Conservation (phyloP, 768 basidiomycete genomes). For the Tulasnella calospora region DNA sequence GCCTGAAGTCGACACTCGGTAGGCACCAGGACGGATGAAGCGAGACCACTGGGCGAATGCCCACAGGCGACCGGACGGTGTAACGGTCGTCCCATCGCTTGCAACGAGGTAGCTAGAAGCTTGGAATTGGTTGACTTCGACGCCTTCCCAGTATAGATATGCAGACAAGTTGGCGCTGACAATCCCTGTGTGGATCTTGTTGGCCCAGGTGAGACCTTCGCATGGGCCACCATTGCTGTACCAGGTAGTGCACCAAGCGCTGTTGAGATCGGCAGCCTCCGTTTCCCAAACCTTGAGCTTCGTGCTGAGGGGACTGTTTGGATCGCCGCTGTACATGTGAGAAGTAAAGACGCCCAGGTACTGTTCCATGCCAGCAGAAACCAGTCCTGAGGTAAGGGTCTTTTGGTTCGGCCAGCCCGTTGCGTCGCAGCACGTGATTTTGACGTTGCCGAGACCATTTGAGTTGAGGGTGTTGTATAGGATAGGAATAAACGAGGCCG, state of each 20-base stretch:
- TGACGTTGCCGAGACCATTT: background rate
- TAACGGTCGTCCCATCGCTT: conserved; percentile 2
- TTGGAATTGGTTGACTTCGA: conserved; percentile 14
- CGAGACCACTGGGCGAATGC: conserved; percentile 26
- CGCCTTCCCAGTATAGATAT: conserved; percentile 27
- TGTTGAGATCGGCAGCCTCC: conserved; percentile 23
- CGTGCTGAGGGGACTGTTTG: conserved; percentile 17
- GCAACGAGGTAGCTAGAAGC: conserved; percentile 3
- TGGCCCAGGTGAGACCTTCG: conserved; percentile 7
- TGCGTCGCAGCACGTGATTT: conserved; percentile 27
- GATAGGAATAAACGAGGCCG: conserved; percentile 19
- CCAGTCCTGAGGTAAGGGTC: conserved; percentile 19
- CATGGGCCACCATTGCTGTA: conserved; percentile 1
- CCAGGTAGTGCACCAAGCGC: conserved; percentile 3
- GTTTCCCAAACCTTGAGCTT: conserved; percentile 25
- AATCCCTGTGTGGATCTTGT: conserved; percentile 13
- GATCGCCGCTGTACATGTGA: conserved; percentile 22
- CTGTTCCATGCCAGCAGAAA: conserved; percentile 16
- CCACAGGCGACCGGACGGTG: conserved; percentile 23
- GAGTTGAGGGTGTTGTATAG: conserved; percentile 16
- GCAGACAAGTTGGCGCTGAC: conserved; percentile 21
- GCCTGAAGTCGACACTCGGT: conserved; percentile 15
- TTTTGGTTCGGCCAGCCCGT: conserved; percentile 18
- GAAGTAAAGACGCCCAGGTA: conserved; percentile 23
- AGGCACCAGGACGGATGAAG: conserved; percentile 26